These are phyloP conservation scores for Coniochaeta sp. DNA, from an alignment of 2,329 filamentous ascomycete species.

Conservation along the genomic window DNA sequence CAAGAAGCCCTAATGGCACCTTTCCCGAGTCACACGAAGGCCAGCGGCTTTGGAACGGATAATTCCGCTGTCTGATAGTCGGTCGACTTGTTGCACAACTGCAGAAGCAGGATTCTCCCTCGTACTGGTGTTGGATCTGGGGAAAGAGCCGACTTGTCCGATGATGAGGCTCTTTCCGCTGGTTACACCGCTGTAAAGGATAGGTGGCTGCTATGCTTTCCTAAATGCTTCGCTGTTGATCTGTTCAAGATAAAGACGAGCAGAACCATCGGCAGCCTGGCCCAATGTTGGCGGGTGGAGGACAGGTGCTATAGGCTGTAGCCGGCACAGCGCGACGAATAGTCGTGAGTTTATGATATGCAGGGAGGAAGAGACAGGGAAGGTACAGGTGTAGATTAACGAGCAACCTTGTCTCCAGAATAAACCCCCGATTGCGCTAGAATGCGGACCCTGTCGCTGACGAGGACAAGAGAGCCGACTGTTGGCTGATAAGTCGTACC, in stretches of 20 bases:
- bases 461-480: neutral
- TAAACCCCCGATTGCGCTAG: neutral
- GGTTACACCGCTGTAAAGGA: neutral
- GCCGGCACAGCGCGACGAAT: neutral
- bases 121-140: neutral
- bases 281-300: neutral
- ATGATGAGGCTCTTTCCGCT: neutral
- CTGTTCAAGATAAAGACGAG: neutral
- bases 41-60: neutral
- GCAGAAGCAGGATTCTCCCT: neutral
- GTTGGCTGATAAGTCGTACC: neutral
- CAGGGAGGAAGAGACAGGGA: neutral
- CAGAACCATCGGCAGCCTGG: neutral
- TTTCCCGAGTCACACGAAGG: neutral
- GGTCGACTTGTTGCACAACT: neutral
- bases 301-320: neutral
- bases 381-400: neutral
- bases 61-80: neutral
- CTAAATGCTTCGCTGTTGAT: neutral
- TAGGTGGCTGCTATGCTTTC: neutral
- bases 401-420: neutral
- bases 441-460: neutral
- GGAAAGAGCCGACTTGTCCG: neutral
- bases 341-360: neutral
- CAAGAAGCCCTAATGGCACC: neutral